phyloP scores from a whole-genome alignment of 2,329 filamentous ascomycete genomes.

The Fusarium pseudograminearum region DNA sequence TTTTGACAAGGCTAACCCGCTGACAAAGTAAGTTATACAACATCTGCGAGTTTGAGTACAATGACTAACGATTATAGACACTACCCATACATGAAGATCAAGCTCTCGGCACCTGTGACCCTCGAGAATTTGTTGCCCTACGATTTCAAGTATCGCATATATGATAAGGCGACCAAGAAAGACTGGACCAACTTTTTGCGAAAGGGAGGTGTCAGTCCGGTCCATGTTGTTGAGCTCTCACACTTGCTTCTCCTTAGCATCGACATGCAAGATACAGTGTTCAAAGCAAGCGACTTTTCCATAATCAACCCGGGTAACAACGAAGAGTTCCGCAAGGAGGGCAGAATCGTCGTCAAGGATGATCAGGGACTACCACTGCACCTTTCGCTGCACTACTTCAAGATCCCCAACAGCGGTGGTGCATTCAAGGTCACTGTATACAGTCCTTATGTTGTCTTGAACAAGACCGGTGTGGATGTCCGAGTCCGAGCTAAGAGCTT shows the following conservation, averaged over 20 bases:
- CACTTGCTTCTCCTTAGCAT: slow-evolving; percentile 92
- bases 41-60: fast-evolving
- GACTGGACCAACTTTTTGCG: slow-evolving; percentile 99
- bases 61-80: slow-evolving; percentile 61
- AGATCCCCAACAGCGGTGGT: slow-evolving; percentile 89
- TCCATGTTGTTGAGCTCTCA: slow-evolving; percentile 96
- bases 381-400: slow-evolving; percentile 90
- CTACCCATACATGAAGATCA: slow-evolving; percentile 95
- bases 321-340: slow-evolving; percentile 89
- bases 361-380: slow-evolving; percentile 82
- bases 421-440: slow-evolving; percentile 97
- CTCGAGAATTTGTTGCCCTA: slow-evolving; percentile 95
- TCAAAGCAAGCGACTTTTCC: slow-evolving; percentile 94
- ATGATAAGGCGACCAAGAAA: slow-evolving; percentile 98
- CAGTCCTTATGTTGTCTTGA: slow-evolving; percentile 93
- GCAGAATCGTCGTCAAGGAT: slow-evolving; percentile 84
- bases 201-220: slow-evolving; percentile 95
- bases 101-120: slow-evolving; percentile 91
- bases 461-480: slow-evolving; percentile 92
- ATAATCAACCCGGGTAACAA: slow-evolving; percentile 93
- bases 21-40: slow-evolving; percentile 71
- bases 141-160: slow-evolving; percentile 99
- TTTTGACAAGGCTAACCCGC: slow-evolving; percentile 85
- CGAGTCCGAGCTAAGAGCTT: slow-evolving; percentile 90
- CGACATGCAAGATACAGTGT: slow-evolving; percentile 95